phyloP scores from a whole-genome alignment of 345 rosid genomes.

The Hibiscus trionum region DNA sequence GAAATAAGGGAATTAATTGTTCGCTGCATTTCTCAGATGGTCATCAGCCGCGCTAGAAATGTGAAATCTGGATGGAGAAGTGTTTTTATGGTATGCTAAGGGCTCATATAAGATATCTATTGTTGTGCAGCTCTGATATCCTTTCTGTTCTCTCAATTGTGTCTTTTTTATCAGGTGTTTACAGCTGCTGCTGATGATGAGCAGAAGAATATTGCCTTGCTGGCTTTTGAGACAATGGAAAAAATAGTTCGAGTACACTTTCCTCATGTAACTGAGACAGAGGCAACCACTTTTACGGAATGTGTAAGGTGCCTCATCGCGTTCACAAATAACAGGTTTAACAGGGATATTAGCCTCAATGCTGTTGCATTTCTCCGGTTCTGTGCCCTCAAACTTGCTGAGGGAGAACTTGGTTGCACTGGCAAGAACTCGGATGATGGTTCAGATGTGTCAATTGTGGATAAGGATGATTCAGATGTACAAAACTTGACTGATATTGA shows the following conservation, averaged over 20 bases:
- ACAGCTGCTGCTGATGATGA: constrained; percentile 88
- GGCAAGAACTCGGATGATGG: constrained; percentile 43
- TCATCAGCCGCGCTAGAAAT: constrained; percentile 77
- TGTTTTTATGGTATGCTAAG: constrained; percentile 70
- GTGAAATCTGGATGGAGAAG: constrained; percentile 99
- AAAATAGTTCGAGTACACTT: constrained; percentile 90
- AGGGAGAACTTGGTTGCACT: constrained; percentile 70
- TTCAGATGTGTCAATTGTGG: constrained; percentile 18
- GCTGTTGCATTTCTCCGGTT: constrained; percentile 93
- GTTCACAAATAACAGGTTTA: constrained; percentile 82
- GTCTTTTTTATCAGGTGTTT: constrained; percentile 47
- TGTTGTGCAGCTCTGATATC: constrained; percentile 5
- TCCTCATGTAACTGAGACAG: constrained; percentile 93
- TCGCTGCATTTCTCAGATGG: constrained; percentile 97
- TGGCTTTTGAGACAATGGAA: constrained; percentile 94
- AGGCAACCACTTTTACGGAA: constrained; percentile 77
- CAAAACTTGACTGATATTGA: constrained; percentile 42
- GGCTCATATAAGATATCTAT: not conserved
- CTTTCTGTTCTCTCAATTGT: constrained; percentile 17
- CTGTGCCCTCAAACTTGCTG: constrained; percentile 92
- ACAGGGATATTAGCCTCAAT: constrained; percentile 88
- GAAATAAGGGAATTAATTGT: constrained; percentile 87
- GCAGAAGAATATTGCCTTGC: constrained; percentile 67
- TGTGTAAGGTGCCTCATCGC: constrained; percentile 90
- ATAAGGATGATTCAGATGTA: constrained; percentile 32